phyloP scores from a whole-genome alignment of 2,329 filamentous ascomycete genomes.

The Lizonia empirigonia region DNA sequence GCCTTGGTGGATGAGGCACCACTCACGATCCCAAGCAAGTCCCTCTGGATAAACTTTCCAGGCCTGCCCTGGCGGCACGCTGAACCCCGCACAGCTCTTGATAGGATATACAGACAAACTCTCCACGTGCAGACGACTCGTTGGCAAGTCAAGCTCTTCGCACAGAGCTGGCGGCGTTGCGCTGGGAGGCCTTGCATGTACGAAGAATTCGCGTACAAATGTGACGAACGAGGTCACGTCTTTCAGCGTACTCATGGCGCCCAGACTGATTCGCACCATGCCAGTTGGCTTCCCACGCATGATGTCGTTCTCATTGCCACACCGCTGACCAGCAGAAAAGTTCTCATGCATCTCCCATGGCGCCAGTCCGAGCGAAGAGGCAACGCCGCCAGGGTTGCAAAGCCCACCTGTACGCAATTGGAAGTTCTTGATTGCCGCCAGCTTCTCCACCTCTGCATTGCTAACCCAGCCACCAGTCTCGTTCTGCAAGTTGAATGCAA shows the following conservation, averaged over 20 bases:
- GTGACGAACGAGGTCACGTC: constrained; percentile 75
- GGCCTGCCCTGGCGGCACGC: constrained; percentile 63
- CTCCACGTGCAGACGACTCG: constrained; percentile 51
- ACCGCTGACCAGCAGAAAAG: constrained; percentile 83
- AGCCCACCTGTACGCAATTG: constrained; percentile 87
- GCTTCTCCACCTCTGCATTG: constrained; percentile 83
- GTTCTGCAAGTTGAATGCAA: constrained; percentile 83
- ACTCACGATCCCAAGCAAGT: constrained; percentile 92
- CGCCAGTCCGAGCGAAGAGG: constrained; percentile 71
- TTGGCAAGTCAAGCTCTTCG: constrained; percentile 32
- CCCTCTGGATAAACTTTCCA: constrained; percentile 87
- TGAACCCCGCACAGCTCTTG: constrained; percentile 87
- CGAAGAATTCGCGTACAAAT: constrained; percentile 64
- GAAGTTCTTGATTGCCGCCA: constrained; percentile 77
- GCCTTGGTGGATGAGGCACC: constrained; percentile 88
- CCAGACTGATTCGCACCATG: constrained; percentile 81
- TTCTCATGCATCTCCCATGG: constrained; percentile 84
- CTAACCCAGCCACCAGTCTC: constrained; percentile 75
- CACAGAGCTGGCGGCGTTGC: constrained; percentile 27
- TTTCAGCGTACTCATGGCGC: constrained; percentile 80
- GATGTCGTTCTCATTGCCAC: constrained; percentile 81
- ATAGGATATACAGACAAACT: constrained; percentile 77
- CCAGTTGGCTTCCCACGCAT: constrained; percentile 86
- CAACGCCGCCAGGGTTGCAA: constrained; percentile 89
- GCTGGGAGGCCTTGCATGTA: constrained; percentile 34